Percentiles rank a stretch among this genome's conserved stretches.
Conservation (phyloP, 2,329 filamentous ascomycete genomes). For the Apiospora pterosperma region DNA sequence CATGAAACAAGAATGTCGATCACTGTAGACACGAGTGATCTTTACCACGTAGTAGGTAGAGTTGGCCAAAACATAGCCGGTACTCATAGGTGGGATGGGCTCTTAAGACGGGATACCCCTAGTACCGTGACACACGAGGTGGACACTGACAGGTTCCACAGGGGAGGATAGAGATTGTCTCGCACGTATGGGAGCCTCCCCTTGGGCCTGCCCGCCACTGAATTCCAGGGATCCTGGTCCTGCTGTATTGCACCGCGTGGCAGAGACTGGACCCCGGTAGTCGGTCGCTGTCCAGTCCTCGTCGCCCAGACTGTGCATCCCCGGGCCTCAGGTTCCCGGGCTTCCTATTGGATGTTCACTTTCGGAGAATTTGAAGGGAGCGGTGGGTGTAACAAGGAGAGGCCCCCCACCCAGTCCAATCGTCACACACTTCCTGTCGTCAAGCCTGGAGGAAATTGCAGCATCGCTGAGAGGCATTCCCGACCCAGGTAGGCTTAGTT, state of each 20-base stretch:
- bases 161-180: background rate
- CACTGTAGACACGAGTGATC: too few relatives aligned
- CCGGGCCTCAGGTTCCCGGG: background rate
- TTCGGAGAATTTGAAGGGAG: background rate
- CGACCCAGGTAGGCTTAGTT: too few relatives aligned
- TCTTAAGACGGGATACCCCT: background rate
- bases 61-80: background rate
- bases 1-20: background rate
- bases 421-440: too few relatives aligned
- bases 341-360: background rate
- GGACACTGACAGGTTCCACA: too few relatives aligned
- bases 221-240: background rate
- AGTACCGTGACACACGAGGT: background rate
- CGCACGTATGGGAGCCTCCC: too few relatives aligned
- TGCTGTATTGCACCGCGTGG: background rate
- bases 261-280: background rate
- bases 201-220: too few relatives aligned
- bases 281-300: background rate
- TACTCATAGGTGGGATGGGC: background rate
- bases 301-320: background rate
- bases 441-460: too few relatives aligned
- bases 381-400: background rate
- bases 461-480: too few relatives aligned
- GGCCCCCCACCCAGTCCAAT: background rate
- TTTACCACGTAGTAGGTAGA: background rate